These are phyloP conservation scores for Pythium phragmitis DNA, from an alignment of 352 stramenopile genomes.

Conservation along the genomic window DNA sequence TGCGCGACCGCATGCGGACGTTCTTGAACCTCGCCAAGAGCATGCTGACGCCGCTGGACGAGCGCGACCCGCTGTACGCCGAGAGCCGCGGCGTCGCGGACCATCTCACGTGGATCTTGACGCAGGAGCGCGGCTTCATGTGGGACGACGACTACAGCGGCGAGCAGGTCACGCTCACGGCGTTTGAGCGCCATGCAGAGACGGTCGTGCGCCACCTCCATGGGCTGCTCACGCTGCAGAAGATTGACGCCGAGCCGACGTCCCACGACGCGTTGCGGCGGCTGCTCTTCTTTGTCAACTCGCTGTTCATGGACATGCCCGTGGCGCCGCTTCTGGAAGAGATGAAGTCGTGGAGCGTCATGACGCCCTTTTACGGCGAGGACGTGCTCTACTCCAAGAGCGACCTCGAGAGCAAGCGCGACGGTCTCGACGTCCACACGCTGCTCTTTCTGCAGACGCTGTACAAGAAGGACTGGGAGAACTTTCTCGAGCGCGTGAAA, in stretches of 20 bases:
- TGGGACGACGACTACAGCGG: constrained; percentile 98
- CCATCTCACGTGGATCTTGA: constrained; percentile 95
- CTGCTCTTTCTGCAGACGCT: constrained; percentile 94
- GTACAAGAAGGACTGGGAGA: constrained; percentile 98
- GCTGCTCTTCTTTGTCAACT: constrained; percentile 99
- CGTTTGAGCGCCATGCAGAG: constrained; percentile 78
- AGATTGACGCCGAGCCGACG: constrained; percentile 96
- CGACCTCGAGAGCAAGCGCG: constrained; percentile 96
- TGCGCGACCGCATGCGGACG: constrained; percentile 93
- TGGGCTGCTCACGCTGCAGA: constrained; percentile 94
- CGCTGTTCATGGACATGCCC: constrained; percentile 99
- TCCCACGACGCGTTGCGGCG: constrained; percentile 95
- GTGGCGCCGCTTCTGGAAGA: constrained; percentile 94
- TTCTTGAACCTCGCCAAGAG: constrained; percentile 94
- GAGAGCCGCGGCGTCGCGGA: constrained; percentile 93
- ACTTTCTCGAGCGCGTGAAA: constrained; percentile 96
- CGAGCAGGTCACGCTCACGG: constrained; percentile 90
- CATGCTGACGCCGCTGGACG: constrained; percentile 72
- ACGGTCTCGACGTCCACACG: constrained; percentile 89
- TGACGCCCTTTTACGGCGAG: constrained; percentile 99
- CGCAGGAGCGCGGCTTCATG: constrained; percentile 97
- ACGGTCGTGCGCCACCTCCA: constrained; percentile 90
- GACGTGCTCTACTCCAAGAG: constrained; percentile 96
- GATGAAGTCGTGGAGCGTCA: constrained; percentile 98
- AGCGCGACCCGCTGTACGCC: constrained; percentile 71